Evolutionary conservation across 1,284 basidiomycete species (phyloP).

Genomic region (Puccinia horiana): DNA sequence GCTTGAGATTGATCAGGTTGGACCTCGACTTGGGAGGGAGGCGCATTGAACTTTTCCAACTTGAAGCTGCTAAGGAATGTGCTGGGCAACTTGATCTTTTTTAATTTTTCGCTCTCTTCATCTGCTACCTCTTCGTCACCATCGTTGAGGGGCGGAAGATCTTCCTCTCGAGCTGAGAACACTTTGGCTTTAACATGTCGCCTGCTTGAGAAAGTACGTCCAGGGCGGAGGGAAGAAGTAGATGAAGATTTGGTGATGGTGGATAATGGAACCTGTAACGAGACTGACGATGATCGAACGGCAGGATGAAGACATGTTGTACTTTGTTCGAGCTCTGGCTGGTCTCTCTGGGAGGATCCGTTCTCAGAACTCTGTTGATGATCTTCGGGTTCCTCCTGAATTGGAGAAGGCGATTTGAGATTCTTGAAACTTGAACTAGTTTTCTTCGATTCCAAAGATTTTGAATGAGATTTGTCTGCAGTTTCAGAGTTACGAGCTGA

Average conservation of each 20-base stretch:
- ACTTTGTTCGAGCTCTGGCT: conserved; percentile 6
- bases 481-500: background rate
- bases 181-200: conserved; percentile 51
- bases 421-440: background rate
- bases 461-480: background rate
- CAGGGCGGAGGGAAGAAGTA: conserved; percentile 52
- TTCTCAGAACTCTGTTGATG: background rate
- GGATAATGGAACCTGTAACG: conserved; percentile 28
- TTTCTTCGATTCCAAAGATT: conserved; percentile 9
- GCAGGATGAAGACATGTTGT: conserved; percentile 34
- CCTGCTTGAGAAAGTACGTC: conserved; percentile 52
- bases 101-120: conserved; percentile 51
- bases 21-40: conserved; percentile 1
- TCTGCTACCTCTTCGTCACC: conserved; percentile 51
- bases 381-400: conserved; percentile 10
- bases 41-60: conserved; percentile 22
- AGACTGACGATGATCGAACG: conserved; percentile 48
- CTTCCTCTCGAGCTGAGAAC: conserved; percentile 54
- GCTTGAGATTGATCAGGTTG: background rate
- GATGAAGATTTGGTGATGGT: conserved; percentile 32
- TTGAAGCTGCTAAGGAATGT: conserved; percentile 40
- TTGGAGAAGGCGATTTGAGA: conserved; percentile 31
- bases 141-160: conserved; percentile 52
- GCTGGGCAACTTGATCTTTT: conserved; percentile 43
- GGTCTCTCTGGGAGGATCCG: background rate